Evolutionary conservation across 2,329 filamentous ascomycete species (phyloP), one percentile per base, ranked within the genome.

Genomic region (Colletotrichum sp.): DNA sequence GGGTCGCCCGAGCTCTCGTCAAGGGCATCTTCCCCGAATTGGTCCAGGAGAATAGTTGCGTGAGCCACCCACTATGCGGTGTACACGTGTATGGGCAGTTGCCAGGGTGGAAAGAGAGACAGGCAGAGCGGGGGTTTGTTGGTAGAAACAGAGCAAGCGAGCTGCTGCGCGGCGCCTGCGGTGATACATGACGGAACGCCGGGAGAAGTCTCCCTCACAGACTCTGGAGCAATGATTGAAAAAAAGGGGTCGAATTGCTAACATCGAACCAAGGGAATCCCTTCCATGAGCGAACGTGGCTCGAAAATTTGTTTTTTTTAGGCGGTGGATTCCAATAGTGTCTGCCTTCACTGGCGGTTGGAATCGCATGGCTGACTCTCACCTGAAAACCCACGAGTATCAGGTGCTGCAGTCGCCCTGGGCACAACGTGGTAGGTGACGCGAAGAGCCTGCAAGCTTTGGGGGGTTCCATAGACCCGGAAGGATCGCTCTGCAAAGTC

Each of bases 61-160:
- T 21, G 13, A 28, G 12, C 57, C 49, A 34, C 62, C 73, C 73
- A 63, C 63, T 75, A 28, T 68, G 39, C 32, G 39, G n/a, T 28
- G 73, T 68, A 59, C 73, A 75, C 57, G 69, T 68, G 73, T 67
- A 72, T 62, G 39, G 15, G 24, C 39, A 39, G 34, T 15, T 64
- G 16, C 34, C 24, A 34, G 62, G 32, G n/a, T 39, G 32, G 36
- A 59, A 62, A 26, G 63, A 49, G 39, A 18, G 55, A 39, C 34
- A 24, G 60, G 36, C 60, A 66, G 72, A 62, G 49, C 52, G 73
- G 67, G 44, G 16, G 39, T 34, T 59, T 49, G 63, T 57, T 62
- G 72, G 39, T 26, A 71, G 30, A 39, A 28, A 21, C 16, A 44
- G 32, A 68, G 63, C 63, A 69, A 59, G 69, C 55, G 57, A 64